Evolutionary conservation across 2,329 filamentous ascomycete species (phyloP), one percentile per base, ranked within the genome.

Genomic region (Chaetomium olivaceum): DNA sequence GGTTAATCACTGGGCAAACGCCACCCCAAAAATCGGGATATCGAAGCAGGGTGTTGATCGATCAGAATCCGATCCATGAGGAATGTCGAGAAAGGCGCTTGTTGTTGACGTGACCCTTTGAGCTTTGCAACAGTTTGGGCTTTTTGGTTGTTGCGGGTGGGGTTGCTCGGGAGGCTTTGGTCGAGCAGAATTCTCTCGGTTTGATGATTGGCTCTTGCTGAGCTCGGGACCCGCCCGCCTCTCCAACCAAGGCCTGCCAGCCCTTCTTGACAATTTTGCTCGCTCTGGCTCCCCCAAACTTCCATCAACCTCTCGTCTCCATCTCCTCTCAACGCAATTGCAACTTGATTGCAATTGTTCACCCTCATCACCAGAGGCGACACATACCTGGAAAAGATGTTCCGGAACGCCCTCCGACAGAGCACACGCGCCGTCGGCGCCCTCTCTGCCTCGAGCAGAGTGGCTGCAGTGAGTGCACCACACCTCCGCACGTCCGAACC

Each of bases 321-420:
- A 85, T 84, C 84, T 85, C 83, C 83, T 81, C 85, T 86, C 84
- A 78, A 79, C 75, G 76, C 85, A 86, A 85, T 87, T 87, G 84
- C 84, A 81, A 79, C 75, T 75, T 71, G 78, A 69, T 79, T 83
- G 86, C 86, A 87, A 87, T 88, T 88, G 86, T 81, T 81, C 81
- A 80, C 79, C 78, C 73, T 80, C 81, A 76, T 77, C 77, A 80
- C 78, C 77, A 78, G 80, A 80, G 78, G 82, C 80, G 77, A 79
- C 76, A 82, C 75, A 81, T 76, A 80, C 80, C 82, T 84, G 81
- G 76, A 74, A 75, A 85, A 80, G 84, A 97, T 98, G 94, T 96
- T 97, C 88, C 92, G 94, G 85, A 96, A 91, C 89, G 93, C 94
- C 86, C 88, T 98, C 85, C 89, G 93, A 86, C 93, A 96, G 87